Evolutionary conservation across 345 rosid species (phyloP).

Genomic region (Viola odorata): DNA sequence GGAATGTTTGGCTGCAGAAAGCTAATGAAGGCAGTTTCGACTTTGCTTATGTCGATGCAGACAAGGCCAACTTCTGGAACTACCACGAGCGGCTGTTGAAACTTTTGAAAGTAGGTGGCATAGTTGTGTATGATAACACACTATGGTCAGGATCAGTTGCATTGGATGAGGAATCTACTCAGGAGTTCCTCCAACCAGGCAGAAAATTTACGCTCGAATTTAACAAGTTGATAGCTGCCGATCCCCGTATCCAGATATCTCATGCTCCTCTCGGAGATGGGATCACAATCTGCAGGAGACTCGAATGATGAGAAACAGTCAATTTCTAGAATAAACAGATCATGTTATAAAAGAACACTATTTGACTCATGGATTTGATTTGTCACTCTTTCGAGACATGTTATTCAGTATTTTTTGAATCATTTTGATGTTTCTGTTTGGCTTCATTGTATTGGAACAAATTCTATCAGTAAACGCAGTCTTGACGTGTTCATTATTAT

Average conservation of each 20-base stretch:
- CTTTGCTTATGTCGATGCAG: constrained; percentile 51
- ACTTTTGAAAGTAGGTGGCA: constrained; percentile 38
- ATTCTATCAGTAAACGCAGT: too few species aligned
- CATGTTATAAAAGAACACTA: too few species aligned
- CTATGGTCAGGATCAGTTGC: constrained; percentile 43
- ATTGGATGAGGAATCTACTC: constrained; percentile 19
- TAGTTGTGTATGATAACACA: constrained; percentile 39
- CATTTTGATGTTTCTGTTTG: background rate
- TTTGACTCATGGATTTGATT: background rate
- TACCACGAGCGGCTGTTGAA: constrained; percentile 42
- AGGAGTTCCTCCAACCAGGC: constrained; percentile 14
- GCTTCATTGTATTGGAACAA: background rate
- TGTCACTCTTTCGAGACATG: too few species aligned
- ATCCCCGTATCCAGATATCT: constrained; percentile 48
- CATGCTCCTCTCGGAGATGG: constrained; percentile 65
- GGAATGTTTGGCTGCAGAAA: constrained; percentile 10
- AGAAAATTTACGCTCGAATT: constrained; percentile 30
- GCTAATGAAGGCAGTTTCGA: constrained; percentile 42
- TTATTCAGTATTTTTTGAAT: too few species aligned
- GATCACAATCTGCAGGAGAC: constrained; percentile 47
- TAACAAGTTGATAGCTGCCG: constrained; percentile 43
- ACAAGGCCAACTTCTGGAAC: constrained; percentile 35
- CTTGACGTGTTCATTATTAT: too few species aligned
- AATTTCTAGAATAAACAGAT: background rate
- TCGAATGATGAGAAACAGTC: constrained; percentile 6